Conservation (phyloP, 2,329 filamentous ascomycete species). For the Colletotrichum filicis region DNA sequence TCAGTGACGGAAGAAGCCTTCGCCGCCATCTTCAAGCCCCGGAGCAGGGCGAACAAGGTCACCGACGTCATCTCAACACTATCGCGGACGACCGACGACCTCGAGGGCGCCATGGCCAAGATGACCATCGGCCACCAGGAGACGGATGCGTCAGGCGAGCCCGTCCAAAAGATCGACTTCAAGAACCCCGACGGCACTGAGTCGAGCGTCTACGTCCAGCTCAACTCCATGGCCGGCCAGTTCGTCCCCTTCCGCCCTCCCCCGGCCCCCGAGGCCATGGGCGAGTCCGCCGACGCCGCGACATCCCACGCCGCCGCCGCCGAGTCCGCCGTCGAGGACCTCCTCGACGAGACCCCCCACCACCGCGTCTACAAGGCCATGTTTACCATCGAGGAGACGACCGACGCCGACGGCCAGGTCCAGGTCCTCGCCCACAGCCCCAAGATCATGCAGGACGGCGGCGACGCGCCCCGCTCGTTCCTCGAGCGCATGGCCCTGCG, state of each 20-base stretch:
- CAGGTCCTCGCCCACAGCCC: slow-evolving; percentile 71
- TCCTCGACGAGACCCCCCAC: slow-evolving; percentile 47
- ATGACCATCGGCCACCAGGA: slow-evolving; percentile 58
- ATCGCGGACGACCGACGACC: slow-evolving; percentile 66
- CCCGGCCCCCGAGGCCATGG: slow-evolving; percentile 77
- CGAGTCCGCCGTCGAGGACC: slow-evolving; percentile 49
- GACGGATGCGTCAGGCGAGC: slow-evolving; percentile 55
- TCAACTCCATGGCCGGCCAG: slow-evolving; percentile 75
- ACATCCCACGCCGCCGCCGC: slow-evolving; percentile 38
- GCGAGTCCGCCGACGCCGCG: slow-evolving; percentile 42
- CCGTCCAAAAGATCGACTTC: slow-evolving; percentile 61
- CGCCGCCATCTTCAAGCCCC: slow-evolving; percentile 81
- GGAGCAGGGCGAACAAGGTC: slow-evolving; percentile 61
- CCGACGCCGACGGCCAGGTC: slow-evolving; percentile 68
- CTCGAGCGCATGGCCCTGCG: slow-evolving; percentile 76
- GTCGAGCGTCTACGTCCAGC: slow-evolving; percentile 71
- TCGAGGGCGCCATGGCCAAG: slow-evolving; percentile 68
- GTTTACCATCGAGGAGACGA: slow-evolving; percentile 75
- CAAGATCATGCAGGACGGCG: slow-evolving; percentile 61
- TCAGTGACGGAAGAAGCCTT: slow-evolving; percentile 80
- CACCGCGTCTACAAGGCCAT: slow-evolving; percentile 71
- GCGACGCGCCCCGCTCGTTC: slow-evolving; percentile 63
- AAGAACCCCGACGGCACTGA: slow-evolving; percentile 67
- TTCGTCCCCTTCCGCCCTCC: slow-evolving; percentile 87
- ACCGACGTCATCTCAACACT: slow-evolving; percentile 76